These are phyloP conservation scores for Binderoboletus segoi DNA, from an alignment of 1,284 basidiomycete species.

Conservation along the genomic window DNA sequence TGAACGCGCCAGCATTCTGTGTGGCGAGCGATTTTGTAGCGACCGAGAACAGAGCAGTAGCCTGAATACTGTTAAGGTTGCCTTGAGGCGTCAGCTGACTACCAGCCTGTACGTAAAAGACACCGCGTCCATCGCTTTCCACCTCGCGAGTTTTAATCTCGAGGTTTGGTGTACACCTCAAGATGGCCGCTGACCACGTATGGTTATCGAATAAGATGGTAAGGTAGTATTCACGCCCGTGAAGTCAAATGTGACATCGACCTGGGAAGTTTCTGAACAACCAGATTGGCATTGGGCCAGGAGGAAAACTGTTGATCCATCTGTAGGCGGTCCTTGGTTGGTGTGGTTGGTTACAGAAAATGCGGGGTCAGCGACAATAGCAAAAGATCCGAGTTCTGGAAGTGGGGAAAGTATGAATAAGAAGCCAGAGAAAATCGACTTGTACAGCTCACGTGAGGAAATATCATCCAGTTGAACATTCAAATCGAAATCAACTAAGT, in stretches of 20 bases:
- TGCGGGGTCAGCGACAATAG: slow-evolving; percentile 13
- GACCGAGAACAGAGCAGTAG: slow-evolving; percentile 23
- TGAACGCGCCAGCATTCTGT: not conserved
- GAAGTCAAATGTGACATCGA: slow-evolving; percentile 15
- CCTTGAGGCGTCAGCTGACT: slow-evolving; percentile 20
- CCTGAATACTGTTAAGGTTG: slow-evolving; percentile 29
- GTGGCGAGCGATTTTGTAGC: slow-evolving; percentile 14
- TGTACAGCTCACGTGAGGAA: slow-evolving; percentile 10
- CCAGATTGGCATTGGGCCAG: slow-evolving; percentile 24
- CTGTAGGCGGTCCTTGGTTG: slow-evolving; percentile 16
- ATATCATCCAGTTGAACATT: slow-evolving; percentile 17
- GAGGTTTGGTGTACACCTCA: slow-evolving; percentile 27
- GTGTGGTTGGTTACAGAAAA: slow-evolving; percentile 23
- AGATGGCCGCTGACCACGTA: slow-evolving; percentile 25
- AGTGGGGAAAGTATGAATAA: too few species aligned
- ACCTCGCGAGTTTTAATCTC: slow-evolving; percentile 32
- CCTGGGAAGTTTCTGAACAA: not conserved
- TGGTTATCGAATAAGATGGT: slow-evolving; percentile 15
- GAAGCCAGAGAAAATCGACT: too few species aligned
- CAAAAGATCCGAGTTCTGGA: not conserved
- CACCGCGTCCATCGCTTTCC: slow-evolving; percentile 22
- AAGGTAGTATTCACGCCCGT: slow-evolving; percentile 14
- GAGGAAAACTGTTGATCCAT: slow-evolving; percentile 28
- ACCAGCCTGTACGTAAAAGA: slow-evolving; percentile 24
- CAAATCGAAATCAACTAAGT: slow-evolving; percentile 22